Evolutionary conservation across 345 rosid species (phyloP).

Genomic region (Laguncularia racemosa): DNA sequence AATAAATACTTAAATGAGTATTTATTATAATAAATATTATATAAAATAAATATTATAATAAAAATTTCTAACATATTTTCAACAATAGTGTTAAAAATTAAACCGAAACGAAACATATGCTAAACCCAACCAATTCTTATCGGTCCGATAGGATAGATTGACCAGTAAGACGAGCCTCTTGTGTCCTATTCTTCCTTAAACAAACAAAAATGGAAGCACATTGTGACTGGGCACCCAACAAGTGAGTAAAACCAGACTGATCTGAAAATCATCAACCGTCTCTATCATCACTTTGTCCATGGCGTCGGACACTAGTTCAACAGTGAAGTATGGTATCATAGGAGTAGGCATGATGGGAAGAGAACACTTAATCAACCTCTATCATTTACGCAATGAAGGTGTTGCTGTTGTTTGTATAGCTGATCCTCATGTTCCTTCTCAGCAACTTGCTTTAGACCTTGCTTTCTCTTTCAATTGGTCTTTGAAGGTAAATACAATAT

Average conservation of each 20-base stretch:
- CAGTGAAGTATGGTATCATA: conserved; percentile 62
- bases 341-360: conserved; percentile 99
- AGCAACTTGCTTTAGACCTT: conserved; percentile 42
- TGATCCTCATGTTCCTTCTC: conserved; percentile 81
- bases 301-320: conserved; percentile 9
- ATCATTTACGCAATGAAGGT: conserved; percentile 65
- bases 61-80: too few species aligned
- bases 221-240: too few species aligned
- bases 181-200: too few species aligned
- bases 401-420: conserved; percentile 64
- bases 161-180: too few species aligned
- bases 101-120: too few species aligned
- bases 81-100: too few species aligned
- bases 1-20: too few species aligned
- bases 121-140: too few species aligned
- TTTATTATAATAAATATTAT: too few species aligned
- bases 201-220: too few species aligned
- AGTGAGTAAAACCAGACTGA: background rate
- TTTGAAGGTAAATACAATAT: conserved; percentile 30
- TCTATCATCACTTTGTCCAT: background rate
- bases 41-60: too few species aligned
- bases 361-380: conserved; percentile 80
- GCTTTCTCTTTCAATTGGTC: conserved; percentile 62
- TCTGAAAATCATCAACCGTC: background rate
- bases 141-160: too few species aligned